These are phyloP conservation scores for Penicillium tannophilum DNA, from an alignment of 495 filamentous ascomycete species.

Conservation along the genomic window DNA sequence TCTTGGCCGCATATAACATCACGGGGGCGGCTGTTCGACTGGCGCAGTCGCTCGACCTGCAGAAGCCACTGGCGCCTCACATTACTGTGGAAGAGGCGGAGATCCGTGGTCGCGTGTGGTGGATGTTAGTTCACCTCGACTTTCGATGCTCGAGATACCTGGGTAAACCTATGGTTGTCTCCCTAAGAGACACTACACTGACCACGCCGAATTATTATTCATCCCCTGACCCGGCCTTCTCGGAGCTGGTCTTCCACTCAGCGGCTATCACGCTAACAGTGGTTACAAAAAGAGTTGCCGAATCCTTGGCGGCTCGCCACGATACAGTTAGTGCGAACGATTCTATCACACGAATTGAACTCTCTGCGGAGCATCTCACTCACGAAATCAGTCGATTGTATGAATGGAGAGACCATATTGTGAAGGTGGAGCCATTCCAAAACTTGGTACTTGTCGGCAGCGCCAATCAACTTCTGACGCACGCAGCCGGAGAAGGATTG, in stretches of 20 bases:
- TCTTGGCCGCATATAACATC: conserved; percentile 38
- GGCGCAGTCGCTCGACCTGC: conserved; percentile 29
- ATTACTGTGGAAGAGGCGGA: background rate
- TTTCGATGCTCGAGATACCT: conserved; percentile 36
- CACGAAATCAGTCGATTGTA: background rate
- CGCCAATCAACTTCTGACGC: background rate
- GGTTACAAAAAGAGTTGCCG: background rate
- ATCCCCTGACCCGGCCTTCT: background rate
- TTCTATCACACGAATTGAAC: background rate
- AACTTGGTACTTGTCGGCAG: background rate
- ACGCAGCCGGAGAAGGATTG: background rate
- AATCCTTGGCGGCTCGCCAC: background rate
- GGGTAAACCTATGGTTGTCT: conserved; percentile 23
- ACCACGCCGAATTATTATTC: conserved; percentile 5
- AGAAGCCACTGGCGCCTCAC: background rate
- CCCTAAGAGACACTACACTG: conserved; percentile 2
- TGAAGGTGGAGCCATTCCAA: background rate
- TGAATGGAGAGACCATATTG: background rate
- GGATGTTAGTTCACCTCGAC: conserved; percentile 36
- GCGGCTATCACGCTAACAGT: background rate
- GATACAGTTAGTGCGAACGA: background rate
- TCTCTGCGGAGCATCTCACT: background rate
- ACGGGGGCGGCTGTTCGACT: conserved; percentile 33
- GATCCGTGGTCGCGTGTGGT: conserved; percentile 26
- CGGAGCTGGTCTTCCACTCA: background rate